Evolutionary conservation across 1,284 basidiomycete genomes (phyloP).

Genomic region (Leccinum pachyderme): DNA sequence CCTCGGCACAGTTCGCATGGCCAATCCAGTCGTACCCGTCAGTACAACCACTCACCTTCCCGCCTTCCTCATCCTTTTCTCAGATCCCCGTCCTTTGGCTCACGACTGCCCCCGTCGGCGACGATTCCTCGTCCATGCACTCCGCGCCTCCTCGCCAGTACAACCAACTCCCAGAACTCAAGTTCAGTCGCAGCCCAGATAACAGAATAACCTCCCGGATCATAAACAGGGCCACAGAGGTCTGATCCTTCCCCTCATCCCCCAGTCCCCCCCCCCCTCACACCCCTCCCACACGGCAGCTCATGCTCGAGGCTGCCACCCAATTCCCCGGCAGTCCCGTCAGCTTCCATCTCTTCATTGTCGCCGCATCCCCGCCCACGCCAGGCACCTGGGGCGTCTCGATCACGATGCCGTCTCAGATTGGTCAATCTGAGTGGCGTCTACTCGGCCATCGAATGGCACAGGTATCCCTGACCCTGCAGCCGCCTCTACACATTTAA

Average conservation of each 20-base stretch:
- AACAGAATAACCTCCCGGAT: conserved; percentile 45
- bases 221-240: conserved; percentile 46
- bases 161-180: conserved; percentile 42
- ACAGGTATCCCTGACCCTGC: conserved; percentile 39
- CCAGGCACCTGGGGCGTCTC: conserved; percentile 34
- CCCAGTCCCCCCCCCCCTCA: not conserved
- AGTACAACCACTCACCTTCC: conserved; percentile 12
- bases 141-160: conserved; percentile 32
- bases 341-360: conserved; percentile 53
- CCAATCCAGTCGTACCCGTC: conserved; percentile 40
- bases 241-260: conserved; percentile 23
- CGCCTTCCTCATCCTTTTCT: rapidly evolving
- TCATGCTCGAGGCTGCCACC: conserved; percentile 31
- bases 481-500: conserved; percentile 4
- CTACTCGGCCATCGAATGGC: conserved; percentile 43
- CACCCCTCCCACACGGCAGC: conserved; percentile 8
- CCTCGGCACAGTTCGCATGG: conserved; percentile 41
- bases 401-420: conserved; percentile 23
- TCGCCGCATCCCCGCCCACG: conserved; percentile 48
- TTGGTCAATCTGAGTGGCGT: conserved; percentile 38
- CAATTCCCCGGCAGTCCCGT: conserved; percentile 37
- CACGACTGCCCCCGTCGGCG: conserved; percentile 34
- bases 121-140: conserved; percentile 33
- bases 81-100: conserved; percentile 45
- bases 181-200: conserved; percentile 41